Base-by-base conservation (phyloP, 2,329 filamentous ascomycete genomes). In the Leptographium flavum region DNA sequence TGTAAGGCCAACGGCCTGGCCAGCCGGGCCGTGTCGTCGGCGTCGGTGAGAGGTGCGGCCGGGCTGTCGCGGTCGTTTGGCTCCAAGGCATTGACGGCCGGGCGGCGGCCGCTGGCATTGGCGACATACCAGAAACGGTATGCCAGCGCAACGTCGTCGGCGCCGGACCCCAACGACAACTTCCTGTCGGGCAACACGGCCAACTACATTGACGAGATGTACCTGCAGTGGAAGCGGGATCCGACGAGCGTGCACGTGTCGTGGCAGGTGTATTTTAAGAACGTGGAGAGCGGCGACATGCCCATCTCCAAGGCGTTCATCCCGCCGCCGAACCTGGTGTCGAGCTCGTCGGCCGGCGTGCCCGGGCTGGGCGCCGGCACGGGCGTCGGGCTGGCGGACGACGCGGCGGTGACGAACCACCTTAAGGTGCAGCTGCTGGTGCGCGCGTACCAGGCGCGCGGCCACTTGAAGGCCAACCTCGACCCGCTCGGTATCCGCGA, bases 191-290 rank as follows among this genome's bases (percentile, higher is more conserved):
- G 92, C 55, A 96, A 86, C 71, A 92, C 90, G 49, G 92, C 92
- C 66, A 95, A 94, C 71, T 98, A 98, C 70, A 87, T 98, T 62
- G 92, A 98, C 65, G 92, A 95, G 72, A 98, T 98, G 92, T 98
- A 98, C 68, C 72, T 95, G 70, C 81, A 88, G 62, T 98, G 92
- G 92, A 94, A 90, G 68, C 73, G 84, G 53, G 87, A 98, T 57
- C 88, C 92, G 43, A 76, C 79, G 57, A 94, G 86, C 60, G 92
- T 98, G 48, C 92, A 98, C 67, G 75, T 94, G 57, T 98, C 92
- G 63, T 98, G 92, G 92, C 90, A 94, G 70, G 81, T 93, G 61
- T 98, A 98, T 76, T 98, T 98, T 76, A 86, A 81, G 70, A 98
- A 98, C 70, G 95, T 98, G 84, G 92, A 98, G 72, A 84, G 79